Conservation (phyloP, 2,329 filamentous ascomycete genomes). For the Dothidotthia symphoricarpi region DNA sequence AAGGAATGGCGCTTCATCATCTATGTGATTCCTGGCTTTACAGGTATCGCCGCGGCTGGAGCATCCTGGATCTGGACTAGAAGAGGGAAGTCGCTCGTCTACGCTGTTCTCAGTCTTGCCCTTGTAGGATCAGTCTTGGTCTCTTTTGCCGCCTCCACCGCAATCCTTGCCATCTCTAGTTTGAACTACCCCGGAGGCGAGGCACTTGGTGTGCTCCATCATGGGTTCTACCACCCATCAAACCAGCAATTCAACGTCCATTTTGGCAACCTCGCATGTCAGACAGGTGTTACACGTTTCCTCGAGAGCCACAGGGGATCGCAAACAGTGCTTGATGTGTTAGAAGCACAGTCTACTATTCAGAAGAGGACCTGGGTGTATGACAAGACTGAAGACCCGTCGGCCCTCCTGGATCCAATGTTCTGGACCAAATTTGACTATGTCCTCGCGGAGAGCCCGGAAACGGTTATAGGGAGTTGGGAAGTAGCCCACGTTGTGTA, state of each 20-base stretch:
- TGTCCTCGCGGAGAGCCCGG: constrained; percentile 54
- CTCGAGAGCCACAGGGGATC: constrained; percentile 41
- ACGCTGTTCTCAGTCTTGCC: constrained; percentile 54
- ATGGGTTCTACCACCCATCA: constrained; percentile 13
- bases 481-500: constrained; percentile 51
- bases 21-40: constrained; percentile 79
- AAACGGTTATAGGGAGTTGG: constrained; percentile 53
- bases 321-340: constrained; percentile 28
- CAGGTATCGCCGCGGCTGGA: constrained; percentile 70
- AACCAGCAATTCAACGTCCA: constrained; percentile 45
- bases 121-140: constrained; percentile 61
- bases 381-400: constrained; percentile 59
- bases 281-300: constrained; percentile 63
- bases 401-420: constrained; percentile 46
- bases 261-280: constrained; percentile 61
- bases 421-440: constrained; percentile 63
- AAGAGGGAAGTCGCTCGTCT: constrained; percentile 59
- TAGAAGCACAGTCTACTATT: constrained; percentile 19
- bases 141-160: constrained; percentile 61
- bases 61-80: constrained; percentile 64
- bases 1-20: constrained; percentile 97
- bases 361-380: constrained; percentile 51
- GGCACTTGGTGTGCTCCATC: constrained; percentile 58
- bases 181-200: constrained; percentile 93
- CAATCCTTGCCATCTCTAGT: constrained; percentile 74